Percentiles rank a stretch among this genome's conserved stretches.
Conservation (phyloP, 2,329 filamentous ascomycete species). For the Colletotrichum sp. region DNA sequence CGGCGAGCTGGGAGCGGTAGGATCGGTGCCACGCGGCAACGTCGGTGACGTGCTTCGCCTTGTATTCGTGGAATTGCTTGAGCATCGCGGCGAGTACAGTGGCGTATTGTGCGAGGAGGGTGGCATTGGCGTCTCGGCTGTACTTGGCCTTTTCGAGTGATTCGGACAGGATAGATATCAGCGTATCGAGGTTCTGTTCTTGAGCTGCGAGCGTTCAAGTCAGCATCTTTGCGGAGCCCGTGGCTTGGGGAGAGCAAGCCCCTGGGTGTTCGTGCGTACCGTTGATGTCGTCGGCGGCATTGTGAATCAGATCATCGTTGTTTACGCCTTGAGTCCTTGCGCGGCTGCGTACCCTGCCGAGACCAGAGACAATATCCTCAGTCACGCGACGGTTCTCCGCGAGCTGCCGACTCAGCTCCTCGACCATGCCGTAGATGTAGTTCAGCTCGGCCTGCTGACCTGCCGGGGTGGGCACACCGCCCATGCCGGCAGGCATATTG, state of each 20-base stretch:
- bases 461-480: constrained; percentile 63
- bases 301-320: constrained; percentile 64
- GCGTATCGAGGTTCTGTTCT: constrained; percentile 64
- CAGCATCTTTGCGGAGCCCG: background rate
- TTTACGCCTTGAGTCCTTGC: constrained; percentile 56
- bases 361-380: constrained; percentile 68
- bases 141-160: constrained; percentile 66
- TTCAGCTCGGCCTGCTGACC: constrained; percentile 73
- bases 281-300: constrained; percentile 61
- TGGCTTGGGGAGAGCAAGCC: background rate
- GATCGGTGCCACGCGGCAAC: constrained; percentile 69
- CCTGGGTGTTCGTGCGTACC: constrained; percentile 44
- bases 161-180: constrained; percentile 66
- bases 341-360: constrained; percentile 64
- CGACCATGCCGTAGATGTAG: constrained; percentile 72
- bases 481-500: constrained; percentile 51
- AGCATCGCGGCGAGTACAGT: constrained; percentile 62
- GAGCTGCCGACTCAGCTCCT: constrained; percentile 68
- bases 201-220: constrained; percentile 47
- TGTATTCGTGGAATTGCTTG: constrained; percentile 70
- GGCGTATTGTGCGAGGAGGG: constrained; percentile 63
- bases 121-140: constrained; percentile 65
- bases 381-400: constrained; percentile 65
- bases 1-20: constrained; percentile 69
- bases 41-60: constrained; percentile 65